Evolutionary conservation across 78 protist genomes (phyloP), one percentile per base, ranked within the genome.

Genomic region (Dictyostelium citrinum): DNA sequence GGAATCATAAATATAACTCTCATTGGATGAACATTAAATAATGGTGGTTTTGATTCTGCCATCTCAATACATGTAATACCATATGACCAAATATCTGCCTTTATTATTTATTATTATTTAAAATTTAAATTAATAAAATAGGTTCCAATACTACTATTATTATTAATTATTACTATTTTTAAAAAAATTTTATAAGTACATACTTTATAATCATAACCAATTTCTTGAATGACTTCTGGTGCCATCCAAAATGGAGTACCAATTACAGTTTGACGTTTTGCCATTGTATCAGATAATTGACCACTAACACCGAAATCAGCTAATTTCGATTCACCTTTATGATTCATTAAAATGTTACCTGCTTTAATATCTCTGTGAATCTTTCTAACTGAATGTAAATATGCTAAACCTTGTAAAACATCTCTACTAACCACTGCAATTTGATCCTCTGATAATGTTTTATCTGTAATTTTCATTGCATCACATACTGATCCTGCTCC

Each of bases 231-330:
- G 31, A 98, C 98, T 58, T 98, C 90, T 43, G 90, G 92, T 46
- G 99, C 99, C 99, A 98, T 98, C 99, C 99, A 98, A 68, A 97
- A 97, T 31, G 98, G 99, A 1, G 99, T 97, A 64, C 99, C 96
- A 46, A 93, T 83, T 16, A 93, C 96, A 24, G 96, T 93, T 76
- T 83, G 90, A 72, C 84, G 79, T 39, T 82, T 83, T 70, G 82
- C 96, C 84, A 82, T 83, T 35, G 96, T 72, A n/a, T 90, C 91
- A 0, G 86, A 46, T 22, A 95, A 72, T 27, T 90, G 93, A 35
- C 88, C 85, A 43, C 91, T 83, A 11, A 95, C 96, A 74, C 96
- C 96, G 31, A 95, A 95, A 58, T 95, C 96, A 10, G 96, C 96
- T 6, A 95, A 58, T 83, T 95, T 95, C 4, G 83, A 78, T 31